Base-by-base conservation (phyloP, 306 rosid species). In the Prunus persica region DNA sequence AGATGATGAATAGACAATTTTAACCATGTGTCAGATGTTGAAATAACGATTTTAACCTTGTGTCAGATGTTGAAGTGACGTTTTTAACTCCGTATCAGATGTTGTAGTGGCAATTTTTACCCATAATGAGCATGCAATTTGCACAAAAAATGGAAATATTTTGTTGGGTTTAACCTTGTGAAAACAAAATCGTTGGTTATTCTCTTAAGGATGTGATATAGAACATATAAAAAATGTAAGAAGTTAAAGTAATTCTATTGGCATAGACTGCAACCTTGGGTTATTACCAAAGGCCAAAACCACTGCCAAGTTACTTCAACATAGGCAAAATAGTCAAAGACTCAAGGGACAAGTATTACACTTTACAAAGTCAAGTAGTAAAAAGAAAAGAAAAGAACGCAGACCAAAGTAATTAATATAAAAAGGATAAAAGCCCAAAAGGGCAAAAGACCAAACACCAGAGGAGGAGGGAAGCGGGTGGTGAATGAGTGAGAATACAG, bases 311-410 rank as follows among this genome's bases (percentile, higher is more conserved):
- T 16, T 41, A 1, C 47, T 6, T 22, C 27, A 11, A 63, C 38
- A 24, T 25, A 15, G 65, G 22, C 28, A 25, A 61, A 41, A 25
- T 32, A 27, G 60, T 15, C 32, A 19, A 61, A 46, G 60, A 27
- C 15, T 61, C 32, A 45, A 61, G 2, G 46, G 57, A 60, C 28
- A 24, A 18, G 4, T 20, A 25, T 27, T 58, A 9, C 57, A 60
- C 2, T 25, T 60, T 49, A 73, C 77, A 43, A 58, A 45, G 68
- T 73, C 69, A 45, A 52, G 76, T 19, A 34, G 3, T 50, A 32
- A 34, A 22, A 7, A 38, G 43, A 38, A 38, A 38, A 38, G 19
- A 16, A 38, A 55, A 25, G 49, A 34, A 18, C 54, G 66, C 28
- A 54, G 45, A 20, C 19, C 12, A 71, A 71, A 71, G 43, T 43